Base-by-base conservation (phyloP, 2,329 filamentous ascomycete genomes). In the Helminthosporium solani region DNA sequence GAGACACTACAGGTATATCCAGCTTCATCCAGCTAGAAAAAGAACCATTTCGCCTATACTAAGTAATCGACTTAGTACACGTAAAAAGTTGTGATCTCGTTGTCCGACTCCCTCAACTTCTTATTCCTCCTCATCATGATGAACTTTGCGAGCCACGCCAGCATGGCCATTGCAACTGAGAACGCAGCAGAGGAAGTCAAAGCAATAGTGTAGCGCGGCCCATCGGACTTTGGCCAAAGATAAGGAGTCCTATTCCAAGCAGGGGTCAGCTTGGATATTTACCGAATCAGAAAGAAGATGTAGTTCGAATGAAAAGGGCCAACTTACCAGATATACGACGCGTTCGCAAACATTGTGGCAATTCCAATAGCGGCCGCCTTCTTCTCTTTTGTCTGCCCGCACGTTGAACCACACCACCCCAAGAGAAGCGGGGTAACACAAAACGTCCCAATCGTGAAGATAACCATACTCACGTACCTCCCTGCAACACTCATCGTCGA, bases 371-470 rank as follows among this genome's bases (percentile, higher is more conserved):
- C 62, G 7, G 73, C 73, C 25, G 73, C 73, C 49, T 73, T 73
- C 63, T 75, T 77, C 54, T 75, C 73, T 30, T 70, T 67, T 0
- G 73, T 74, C 46, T 75, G 71, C n/a, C 70, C 72, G 28, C 72
- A 66, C 0, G 72, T 73, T 2, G 68, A 68, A 16, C 70, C 70
- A 12, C 70, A 71, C 74, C 73, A 76, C n/a, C 70, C 69, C 14
- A 40, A 63, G 23, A 75, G 72, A 18, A 74, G 61, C 8, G 70
- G 72, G 45, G 74, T 74, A 28, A 70, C 64, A 12, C 60, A 64
- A 38, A 68, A 68, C 2, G 63, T 67, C 2, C 64, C 64, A 31
- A 66, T 65, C 3, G 65, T 65, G 50, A 69, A 69, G 47, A 69
- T 60, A 21, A 64, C 52, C 59, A 63, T 64, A 23, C 59, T 53